Conservation (phyloP, 768 basidiomycete genomes). For the Suillus americanus region DNA sequence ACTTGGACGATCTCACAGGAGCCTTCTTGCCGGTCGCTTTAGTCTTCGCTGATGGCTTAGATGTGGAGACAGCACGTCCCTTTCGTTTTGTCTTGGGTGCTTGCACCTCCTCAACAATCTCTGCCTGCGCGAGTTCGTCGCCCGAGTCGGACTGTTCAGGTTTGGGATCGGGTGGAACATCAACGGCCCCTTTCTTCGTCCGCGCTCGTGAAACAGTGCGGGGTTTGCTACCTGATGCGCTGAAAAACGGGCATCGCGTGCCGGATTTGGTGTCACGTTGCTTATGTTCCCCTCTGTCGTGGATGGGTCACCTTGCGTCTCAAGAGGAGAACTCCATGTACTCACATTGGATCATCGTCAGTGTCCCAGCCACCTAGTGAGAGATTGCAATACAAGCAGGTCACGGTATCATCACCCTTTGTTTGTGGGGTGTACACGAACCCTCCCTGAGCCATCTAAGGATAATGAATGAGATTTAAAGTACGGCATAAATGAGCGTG, state of each 20-base stretch:
- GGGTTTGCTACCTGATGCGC: constrained; percentile 26
- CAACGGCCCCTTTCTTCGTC: constrained; percentile 8
- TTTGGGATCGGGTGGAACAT: not conserved
- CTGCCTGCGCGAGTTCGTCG: constrained; percentile 18
- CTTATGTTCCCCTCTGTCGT: constrained; percentile 69
- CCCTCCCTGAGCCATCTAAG: constrained; percentile 86
- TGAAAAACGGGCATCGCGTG: constrained; percentile 44
- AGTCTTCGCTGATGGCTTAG: not conserved
- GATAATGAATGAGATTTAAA: constrained; percentile 9
- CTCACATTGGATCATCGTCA: constrained; percentile 85
- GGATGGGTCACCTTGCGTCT: constrained; percentile 8
- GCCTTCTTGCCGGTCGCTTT: not conserved
- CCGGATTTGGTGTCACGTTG: constrained; percentile 56
- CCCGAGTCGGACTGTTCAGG: constrained; percentile 17
- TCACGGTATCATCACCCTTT: constrained; percentile 73
- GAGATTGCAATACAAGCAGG: constrained; percentile 83
- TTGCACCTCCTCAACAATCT: constrained; percentile 16
- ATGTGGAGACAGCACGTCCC: not conserved
- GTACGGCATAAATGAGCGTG: not conserved
- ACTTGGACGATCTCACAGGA: not conserved
- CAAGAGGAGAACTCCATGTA: constrained; percentile 12
- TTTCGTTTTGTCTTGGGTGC: constrained; percentile 11
- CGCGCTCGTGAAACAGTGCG: constrained; percentile 6
- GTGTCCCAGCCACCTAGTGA: constrained; percentile 85
- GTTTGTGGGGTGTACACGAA: constrained; percentile 77